Base-by-base conservation (phyloP, 2,329 filamentous ascomycete genomes). In the Colletotrichum eremochloae region DNA sequence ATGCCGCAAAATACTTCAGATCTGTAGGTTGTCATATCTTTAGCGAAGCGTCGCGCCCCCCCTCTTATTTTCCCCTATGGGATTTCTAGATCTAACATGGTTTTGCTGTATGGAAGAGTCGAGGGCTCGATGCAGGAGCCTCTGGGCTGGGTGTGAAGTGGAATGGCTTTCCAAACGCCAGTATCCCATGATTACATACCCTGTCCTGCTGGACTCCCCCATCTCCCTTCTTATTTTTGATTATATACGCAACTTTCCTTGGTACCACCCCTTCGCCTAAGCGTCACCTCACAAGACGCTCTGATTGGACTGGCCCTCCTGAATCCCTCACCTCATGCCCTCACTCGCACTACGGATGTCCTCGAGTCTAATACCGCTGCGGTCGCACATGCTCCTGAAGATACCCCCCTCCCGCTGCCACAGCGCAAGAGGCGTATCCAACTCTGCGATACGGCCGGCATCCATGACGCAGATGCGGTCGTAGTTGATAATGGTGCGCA, bases 391-490 rank as follows among this genome's bases (percentile, higher is more conserved):
- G 46, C 92, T 86, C 75, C 92, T 88, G 82, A 98, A 98, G 67
- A 98, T 95, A 0, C 94, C 93, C 12, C 88, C 90, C 58, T 86
- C 83, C 38, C 79, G 80, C 71, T 91, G 88, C 87, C 93, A 98
- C 72, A 99, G 84, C 55, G 85, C 86, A 53, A 92, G 79, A 2
- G 96, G 96, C 18, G 89, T 88, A 78, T 93, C 96, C 74, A 98
- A 86, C 87, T 98, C 95, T 0, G 93, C 94, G 78, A 99, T 98
- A 20, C 84, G 83, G 0, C 96, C 96, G 56, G 91, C 88, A 77
- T 98, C 96, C 95, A 99, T 97, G 76, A 99, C 96, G 78, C 95
- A 96, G 79, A 99, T 97, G 58, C 96, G 91, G 81, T 99, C 96
- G 81, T 98, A 98, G 38, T 92, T 91, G 74, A 98, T 92, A 74